A percentile compares a stretch with the other conserved stretches of the same genome.
Conservation (phyloP, 2,329 filamentous ascomycete species). For the Epichloe aotearoae region DNA sequence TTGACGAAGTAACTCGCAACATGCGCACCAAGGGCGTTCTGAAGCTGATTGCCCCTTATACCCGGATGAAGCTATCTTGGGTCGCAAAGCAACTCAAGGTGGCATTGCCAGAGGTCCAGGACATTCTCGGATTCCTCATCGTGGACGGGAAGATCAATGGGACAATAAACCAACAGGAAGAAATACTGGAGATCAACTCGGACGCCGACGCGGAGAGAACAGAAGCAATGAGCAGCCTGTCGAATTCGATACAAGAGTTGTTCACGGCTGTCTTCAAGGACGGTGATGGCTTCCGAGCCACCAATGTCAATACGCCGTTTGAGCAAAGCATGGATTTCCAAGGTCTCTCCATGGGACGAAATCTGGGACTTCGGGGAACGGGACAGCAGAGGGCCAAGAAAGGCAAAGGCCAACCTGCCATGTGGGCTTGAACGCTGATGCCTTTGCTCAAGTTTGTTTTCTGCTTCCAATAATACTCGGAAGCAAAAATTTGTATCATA, state of each 20-base stretch:
- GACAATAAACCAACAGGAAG: conserved; percentile 78
- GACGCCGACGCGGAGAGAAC: conserved; percentile 62
- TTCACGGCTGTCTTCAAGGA: conserved; percentile 65
- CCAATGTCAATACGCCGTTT: conserved; percentile 13
- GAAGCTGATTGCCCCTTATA: conserved; percentile 90
- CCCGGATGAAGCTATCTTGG: conserved; percentile 76
- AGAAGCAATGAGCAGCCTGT: conserved; percentile 60
- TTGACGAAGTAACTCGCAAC: conserved; percentile 94
- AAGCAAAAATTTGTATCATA: background rate
- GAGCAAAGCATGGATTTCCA: conserved; percentile 19
- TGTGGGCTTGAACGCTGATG: conserved; percentile 1
- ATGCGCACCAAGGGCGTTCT: conserved; percentile 94
- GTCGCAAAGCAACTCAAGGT: conserved; percentile 84
- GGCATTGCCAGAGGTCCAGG: conserved; percentile 72
- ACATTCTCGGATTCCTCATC: conserved; percentile 91
- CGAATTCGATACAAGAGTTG: conserved; percentile 52
- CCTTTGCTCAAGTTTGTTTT: background rate
- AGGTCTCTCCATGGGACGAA: conserved; percentile 9
- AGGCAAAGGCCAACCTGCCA: background rate
- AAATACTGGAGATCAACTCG: conserved; percentile 69
- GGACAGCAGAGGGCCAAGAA: conserved; percentile 5
- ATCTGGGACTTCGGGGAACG: background rate
- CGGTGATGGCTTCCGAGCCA: conserved; percentile 50
- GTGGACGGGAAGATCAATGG: conserved; percentile 78
- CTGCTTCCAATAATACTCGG: background rate